phyloP scores from a whole-genome alignment of 441 rosid genomes.

The Jatropha podagrica region DNA sequence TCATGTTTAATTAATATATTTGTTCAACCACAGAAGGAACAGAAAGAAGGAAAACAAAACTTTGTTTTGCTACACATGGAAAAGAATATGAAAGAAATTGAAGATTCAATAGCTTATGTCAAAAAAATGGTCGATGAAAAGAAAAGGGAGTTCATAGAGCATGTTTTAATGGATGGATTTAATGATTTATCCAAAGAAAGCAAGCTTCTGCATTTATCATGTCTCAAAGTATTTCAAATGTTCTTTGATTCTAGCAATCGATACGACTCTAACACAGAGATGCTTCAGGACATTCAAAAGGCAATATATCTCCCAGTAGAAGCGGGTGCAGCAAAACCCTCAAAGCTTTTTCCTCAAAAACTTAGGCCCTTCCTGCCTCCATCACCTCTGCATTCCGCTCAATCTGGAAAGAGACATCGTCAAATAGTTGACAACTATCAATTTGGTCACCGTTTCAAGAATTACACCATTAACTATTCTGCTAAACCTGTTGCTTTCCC shows the following conservation, averaged over 20 bases:
- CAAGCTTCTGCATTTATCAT: conserved; percentile 48
- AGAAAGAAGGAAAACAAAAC: conserved; percentile 55
- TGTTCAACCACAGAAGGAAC: conserved; percentile 44
- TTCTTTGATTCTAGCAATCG: conserved; percentile 54
- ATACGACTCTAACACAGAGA: conserved; percentile 44
- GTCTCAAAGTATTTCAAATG: conserved; percentile 56
- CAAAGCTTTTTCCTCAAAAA: conserved; percentile 6
- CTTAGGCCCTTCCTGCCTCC: not conserved
- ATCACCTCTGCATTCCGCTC: conserved; percentile 3
- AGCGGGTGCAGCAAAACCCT: conserved; percentile 22
- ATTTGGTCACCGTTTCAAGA: conserved; percentile 10
- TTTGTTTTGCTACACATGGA: conserved; percentile 46
- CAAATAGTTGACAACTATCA: conserved; percentile 14
- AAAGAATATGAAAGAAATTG: conserved; percentile 41
- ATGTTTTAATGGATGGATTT: conserved; percentile 37
- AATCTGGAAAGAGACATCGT: conserved; percentile 13
- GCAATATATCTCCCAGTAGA: conserved; percentile 50
- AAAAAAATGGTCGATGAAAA: conserved; percentile 32
- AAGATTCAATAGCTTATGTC: conserved; percentile 40
- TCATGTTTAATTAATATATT: not conserved
- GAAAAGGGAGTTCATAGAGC: conserved; percentile 44
- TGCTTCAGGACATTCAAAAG: conserved; percentile 55
- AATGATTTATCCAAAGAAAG: conserved; percentile 37
- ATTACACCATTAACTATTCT: conserved; percentile 1
- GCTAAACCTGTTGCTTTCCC: conserved; percentile 1